These are phyloP conservation scores for Streptanthus diversifolius DNA, from an alignment of 345 rosid species.

Conservation along the genomic window DNA sequence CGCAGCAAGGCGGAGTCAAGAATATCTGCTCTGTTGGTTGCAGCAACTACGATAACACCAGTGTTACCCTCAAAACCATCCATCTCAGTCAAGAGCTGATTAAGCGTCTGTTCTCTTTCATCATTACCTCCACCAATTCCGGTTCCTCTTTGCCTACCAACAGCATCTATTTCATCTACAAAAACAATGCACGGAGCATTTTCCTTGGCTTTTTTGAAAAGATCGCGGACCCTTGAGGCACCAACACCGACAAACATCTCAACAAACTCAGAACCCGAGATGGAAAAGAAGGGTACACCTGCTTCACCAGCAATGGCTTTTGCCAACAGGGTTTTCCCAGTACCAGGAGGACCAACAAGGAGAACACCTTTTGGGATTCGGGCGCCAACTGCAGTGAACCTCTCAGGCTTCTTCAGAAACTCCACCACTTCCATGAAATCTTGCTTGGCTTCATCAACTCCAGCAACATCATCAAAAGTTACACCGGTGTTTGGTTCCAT, in stretches of 20 bases:
- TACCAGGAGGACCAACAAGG: slow-evolving; percentile 95
- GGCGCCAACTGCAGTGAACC: slow-evolving; percentile 93
- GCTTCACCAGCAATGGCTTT: slow-evolving; percentile 99
- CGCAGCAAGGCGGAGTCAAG: slow-evolving; percentile 87
- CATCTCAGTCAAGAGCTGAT: slow-evolving; percentile 93
- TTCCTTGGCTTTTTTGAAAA: slow-evolving; percentile 89
- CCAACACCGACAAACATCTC: slow-evolving; percentile 99
- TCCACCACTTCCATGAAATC: slow-evolving; percentile 99
- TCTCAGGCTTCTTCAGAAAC: slow-evolving; percentile 96
- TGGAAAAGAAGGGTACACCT: slow-evolving; percentile 95
- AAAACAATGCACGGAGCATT: slow-evolving; percentile 94
- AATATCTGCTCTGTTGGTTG: slow-evolving; percentile 90
- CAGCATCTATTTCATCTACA: slow-evolving; percentile 97
- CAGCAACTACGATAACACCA: slow-evolving; percentile 87
- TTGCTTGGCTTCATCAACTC: slow-evolving; percentile 98
- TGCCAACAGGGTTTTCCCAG: slow-evolving; percentile 94
- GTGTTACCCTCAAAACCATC: slow-evolving; percentile 97
- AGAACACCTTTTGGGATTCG: slow-evolving; percentile 95
- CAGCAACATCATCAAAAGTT: slow-evolving; percentile 96
- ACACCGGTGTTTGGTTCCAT: slow-evolving; percentile 98
- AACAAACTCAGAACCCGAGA: slow-evolving; percentile 91
- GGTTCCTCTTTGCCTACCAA: slow-evolving; percentile 91
- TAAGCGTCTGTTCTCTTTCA: slow-evolving; percentile 91
- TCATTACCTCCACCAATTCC: slow-evolving; percentile 96
- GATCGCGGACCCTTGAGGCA: slow-evolving; percentile 93